Percentiles rank a stretch among this genome's conserved stretches.
phyloP scores from a whole-genome alignment of 352 stramenopile species.

The Phytophthora cryptogea region DNA sequence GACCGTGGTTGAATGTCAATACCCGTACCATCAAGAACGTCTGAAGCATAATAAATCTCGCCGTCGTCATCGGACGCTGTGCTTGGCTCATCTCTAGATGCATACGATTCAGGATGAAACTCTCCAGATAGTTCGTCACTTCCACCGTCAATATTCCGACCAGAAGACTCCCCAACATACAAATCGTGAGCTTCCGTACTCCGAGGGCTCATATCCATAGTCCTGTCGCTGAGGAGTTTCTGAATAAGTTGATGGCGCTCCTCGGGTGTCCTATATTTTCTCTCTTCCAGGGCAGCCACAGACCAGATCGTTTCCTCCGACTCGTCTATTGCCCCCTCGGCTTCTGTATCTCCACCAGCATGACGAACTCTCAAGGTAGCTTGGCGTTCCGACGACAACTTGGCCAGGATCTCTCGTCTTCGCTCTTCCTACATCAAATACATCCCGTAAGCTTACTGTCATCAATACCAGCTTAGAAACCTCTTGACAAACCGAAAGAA shows the following conservation, averaged over 20 bases:
- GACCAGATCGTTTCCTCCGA: conserved; percentile 2
- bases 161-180: background rate
- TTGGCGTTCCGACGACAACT: conserved; percentile 63
- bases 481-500: conserved; percentile 41
- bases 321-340: background rate
- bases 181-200: background rate
- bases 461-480: background rate
- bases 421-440: conserved; percentile 52
- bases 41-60: conserved; percentile 57
- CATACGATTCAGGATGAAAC: conserved; percentile 1
- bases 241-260: conserved; percentile 33
- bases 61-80: conserved; percentile 30
- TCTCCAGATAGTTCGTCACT: background rate
- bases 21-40: conserved; percentile 35
- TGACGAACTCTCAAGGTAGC: conserved; percentile 28
- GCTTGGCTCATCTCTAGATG: conserved; percentile 3
- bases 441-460: background rate
- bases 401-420: conserved; percentile 65
- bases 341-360: conserved; percentile 1
- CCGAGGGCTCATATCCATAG: background rate
- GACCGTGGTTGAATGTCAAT: conserved; percentile 34
- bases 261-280: conserved; percentile 14
- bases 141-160: conserved; percentile 2
- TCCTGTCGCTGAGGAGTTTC: conserved; percentile 26
- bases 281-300: background rate